These are phyloP conservation scores for Gelatoporia subvermispora DNA, from an alignment of 768 basidiomycete genomes.

Conservation along the genomic window DNA sequence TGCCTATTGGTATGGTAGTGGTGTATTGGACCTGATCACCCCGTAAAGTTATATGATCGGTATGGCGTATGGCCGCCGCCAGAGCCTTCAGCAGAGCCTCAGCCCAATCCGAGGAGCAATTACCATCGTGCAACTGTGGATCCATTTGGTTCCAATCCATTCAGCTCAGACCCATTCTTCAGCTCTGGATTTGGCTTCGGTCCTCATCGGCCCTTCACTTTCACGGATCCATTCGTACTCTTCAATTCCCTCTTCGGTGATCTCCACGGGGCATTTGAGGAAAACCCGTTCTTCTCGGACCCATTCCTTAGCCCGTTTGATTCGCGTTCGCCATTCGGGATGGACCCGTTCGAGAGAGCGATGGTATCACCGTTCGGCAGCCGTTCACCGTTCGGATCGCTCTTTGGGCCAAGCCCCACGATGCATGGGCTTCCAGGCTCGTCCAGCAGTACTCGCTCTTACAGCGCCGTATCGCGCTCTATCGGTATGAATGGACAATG, in stretches of 20 bases:
- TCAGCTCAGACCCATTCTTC: constrained; percentile 41
- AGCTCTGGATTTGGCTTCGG: constrained; percentile 23
- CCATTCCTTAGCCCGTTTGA: constrained; percentile 6
- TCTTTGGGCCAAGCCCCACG: constrained; percentile 1
- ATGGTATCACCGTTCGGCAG: constrained; percentile 3
- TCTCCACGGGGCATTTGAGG: constrained; percentile 23
- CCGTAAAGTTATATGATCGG: constrained; percentile 55
- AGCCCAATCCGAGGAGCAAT: constrained; percentile 3
- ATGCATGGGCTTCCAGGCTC: constrained; percentile 1
- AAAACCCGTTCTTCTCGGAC: constrained; percentile 31
- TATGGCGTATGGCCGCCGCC: constrained; percentile 75
- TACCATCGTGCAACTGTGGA: constrained; percentile 1
- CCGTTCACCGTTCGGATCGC: constrained; percentile 6
- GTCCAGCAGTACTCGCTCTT: constrained; percentile 10
- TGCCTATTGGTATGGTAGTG: background rate
- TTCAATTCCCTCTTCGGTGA: constrained; percentile 71
- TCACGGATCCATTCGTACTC: constrained; percentile 72
- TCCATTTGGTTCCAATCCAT: constrained; percentile 26
- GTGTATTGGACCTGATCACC: background rate
- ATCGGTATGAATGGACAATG: constrained; percentile 35
- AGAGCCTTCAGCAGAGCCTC: constrained; percentile 10
- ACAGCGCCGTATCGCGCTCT: constrained; percentile 23
- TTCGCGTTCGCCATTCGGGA: background rate
- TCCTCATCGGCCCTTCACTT: constrained; percentile 32
- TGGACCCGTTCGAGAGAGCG: constrained; percentile 10